Base-by-base conservation (phyloP, 805 yeast species). In the Saturnispora galanensis region DNA sequence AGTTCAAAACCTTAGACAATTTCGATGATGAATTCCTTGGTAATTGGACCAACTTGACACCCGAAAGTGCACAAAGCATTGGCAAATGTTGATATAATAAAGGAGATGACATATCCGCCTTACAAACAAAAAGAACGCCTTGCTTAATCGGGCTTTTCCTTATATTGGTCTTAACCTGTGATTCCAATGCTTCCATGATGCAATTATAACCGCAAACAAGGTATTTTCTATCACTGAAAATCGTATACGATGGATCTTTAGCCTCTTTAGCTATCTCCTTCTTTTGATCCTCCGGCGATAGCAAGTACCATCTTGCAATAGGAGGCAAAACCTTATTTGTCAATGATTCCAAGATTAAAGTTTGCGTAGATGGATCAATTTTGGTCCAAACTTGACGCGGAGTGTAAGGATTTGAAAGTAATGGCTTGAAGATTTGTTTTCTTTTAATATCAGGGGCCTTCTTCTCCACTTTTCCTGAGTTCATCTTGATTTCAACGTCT, bases 381-480 rank as follows among this genome's bases (percentile, higher is more conserved):
- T 56, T 57, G 3, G 75, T 74, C 75, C 75, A 71, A 17, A 44
- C 35, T 36, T 48, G 51, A 10, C 46, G 65, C 41, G 69, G 69
- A 0, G 82, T 72, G 53, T 66, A 79, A 2, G 88, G 86, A 48
- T 77, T 77, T 28, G 79, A 80, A 16, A 81, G 62, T 2, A 81
- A 63, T 0, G 88, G 85, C 57, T 76, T 79, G 60, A 76, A 77
- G 7, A 79, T 76, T 49, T 76, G 79, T 49, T 71, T 68, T 43
- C 74, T 64, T 55, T 69, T 71, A 47, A 64, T 63, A 39, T 77
- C 81, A 1, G 67, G 45, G 12, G 67, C 70, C 50, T 71, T 74
- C 38, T 42, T 42, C 3, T 26, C 36, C 3, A 29, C 33, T 38
- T 38, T 38, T 12, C 28, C 30, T 29, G 10, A 21, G n/a, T 38